Evolutionary conservation across 768 basidiomycete species (phyloP).

Genomic region (Leucocoprinus leucothites): DNA sequence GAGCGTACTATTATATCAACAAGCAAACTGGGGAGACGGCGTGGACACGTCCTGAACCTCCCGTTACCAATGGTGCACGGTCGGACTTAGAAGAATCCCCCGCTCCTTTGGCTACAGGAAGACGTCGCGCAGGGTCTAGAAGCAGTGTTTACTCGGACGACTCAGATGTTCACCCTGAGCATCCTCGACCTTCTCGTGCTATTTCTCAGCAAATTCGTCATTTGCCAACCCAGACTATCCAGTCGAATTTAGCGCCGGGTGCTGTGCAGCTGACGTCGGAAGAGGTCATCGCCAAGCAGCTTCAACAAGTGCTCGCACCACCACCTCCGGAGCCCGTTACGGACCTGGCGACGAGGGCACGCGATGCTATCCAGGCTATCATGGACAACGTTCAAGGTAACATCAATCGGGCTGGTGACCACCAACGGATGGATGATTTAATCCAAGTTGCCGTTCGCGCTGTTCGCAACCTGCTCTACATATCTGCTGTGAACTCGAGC

Average conservation of each 20-base stretch:
- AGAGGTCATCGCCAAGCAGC: slow-evolving; percentile 62
- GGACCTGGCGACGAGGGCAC: slow-evolving; percentile 57
- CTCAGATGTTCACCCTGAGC: slow-evolving; percentile 64
- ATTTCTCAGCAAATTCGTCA: slow-evolving; percentile 17
- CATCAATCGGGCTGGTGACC: slow-evolving; percentile 45
- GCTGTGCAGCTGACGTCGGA: slow-evolving; percentile 56
- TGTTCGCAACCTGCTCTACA: slow-evolving; percentile 77
- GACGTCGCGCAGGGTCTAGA: background rate
- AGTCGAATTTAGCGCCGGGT: slow-evolving; percentile 18
- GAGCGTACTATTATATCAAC: slow-evolving; percentile 79
- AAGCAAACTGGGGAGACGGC: slow-evolving; percentile 61
- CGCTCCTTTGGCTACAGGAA: slow-evolving; percentile 32
- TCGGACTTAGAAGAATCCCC: slow-evolving; percentile 22
- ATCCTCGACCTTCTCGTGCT: slow-evolving; percentile 24
- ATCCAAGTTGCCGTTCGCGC: slow-evolving; percentile 62
- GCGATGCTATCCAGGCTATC: slow-evolving; percentile 60
- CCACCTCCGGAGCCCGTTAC: slow-evolving; percentile 55
- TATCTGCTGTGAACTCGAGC: slow-evolving; percentile 54
- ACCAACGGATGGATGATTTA: slow-evolving; percentile 57
- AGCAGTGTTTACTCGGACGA: slow-evolving; percentile 78
- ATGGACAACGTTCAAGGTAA: slow-evolving; percentile 55
- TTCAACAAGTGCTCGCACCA: slow-evolving; percentile 60
- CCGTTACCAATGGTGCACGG: slow-evolving; percentile 17
- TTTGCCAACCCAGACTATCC: slow-evolving; percentile 13
- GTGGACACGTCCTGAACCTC: slow-evolving; percentile 63